Base-by-base conservation (phyloP, 2,329 filamentous ascomycete genomes). In the Cladophialophora psammophila region DNA sequence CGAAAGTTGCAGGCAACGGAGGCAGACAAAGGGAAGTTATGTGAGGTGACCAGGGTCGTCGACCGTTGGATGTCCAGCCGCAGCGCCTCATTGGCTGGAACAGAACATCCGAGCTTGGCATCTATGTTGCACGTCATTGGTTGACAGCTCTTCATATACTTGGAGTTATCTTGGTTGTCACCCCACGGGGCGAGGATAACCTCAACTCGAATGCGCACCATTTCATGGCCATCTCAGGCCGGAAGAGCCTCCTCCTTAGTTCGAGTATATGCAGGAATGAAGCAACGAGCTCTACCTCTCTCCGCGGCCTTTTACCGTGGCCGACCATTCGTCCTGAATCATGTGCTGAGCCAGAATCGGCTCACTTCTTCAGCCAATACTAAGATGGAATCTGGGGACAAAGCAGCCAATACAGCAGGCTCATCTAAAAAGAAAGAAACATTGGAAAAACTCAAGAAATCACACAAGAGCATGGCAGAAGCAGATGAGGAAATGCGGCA, bases 401-500 rank as follows among this genome's bases (percentile, higher is more conserved):
- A 60, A n/a, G 10, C 65, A 18, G 20, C 12, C 20, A 60, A 64
- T 32, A n/a, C 9, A 26, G 26, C 26, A 38, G 45, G 38, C 10
- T 53, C 60, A 12, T 26, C 56, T 12, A 65, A 64, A 20, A 68
- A 60, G 50, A 67, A 69, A 58, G 66, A 66, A 32, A 42, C 63
- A 15, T 6, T 53, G 7, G 64, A 86, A 0, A 83, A 93, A 72
- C 76, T 57, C 40, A 60, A 66, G 56, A 65, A 64, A 52, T 36
- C 53, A 9, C 38, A 52, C 20, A 68, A 70, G 58, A 66, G 59
- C 48, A 63, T 68, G 66, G 61, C 66, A 13, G 63, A 70, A 20
- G 36, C 87, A 1, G 91, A 94, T 73, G 86, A 87, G 68, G 90
- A 93, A 71, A 76, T 94, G 31, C 83, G 83, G 48, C 76, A 83